Evolutionary conservation across 2,329 filamentous ascomycete species (phyloP).

Genomic region (Neonectria neomacrospora): DNA sequence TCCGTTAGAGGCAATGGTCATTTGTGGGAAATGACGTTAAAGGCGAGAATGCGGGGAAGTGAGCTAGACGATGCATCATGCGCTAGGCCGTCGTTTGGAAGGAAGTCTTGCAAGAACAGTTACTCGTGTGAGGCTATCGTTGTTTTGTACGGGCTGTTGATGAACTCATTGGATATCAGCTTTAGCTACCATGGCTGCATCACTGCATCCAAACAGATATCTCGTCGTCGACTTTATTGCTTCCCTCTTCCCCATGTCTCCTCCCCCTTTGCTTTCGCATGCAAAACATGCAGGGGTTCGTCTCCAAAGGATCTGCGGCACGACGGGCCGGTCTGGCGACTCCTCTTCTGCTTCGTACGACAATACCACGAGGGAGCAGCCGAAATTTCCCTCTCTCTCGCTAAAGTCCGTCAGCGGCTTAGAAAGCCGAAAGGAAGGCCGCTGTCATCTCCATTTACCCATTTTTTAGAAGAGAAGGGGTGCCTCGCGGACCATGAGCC

Average conservation of each 20-base stretch:
- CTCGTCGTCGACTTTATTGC: neutral
- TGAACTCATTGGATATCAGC: neutral
- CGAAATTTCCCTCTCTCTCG: constrained; percentile 17
- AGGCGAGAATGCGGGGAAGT: constrained; percentile 31
- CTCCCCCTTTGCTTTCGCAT: neutral
- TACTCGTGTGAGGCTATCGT: no score
- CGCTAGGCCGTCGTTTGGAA: neutral
- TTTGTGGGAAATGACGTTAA: constrained; percentile 39
- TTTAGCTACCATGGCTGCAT: neutral
- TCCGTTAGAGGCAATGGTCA: constrained; percentile 21
- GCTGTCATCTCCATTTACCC: neutral
- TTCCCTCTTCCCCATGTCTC: neutral
- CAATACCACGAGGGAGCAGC: constrained; percentile 5
- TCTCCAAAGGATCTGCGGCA: constrained; percentile 29
- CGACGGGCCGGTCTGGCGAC: constrained; percentile 28
- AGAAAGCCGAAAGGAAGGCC: neutral
- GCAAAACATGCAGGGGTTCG: constrained; percentile 17
- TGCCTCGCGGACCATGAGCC: neutral
- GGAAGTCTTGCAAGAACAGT: neutral
- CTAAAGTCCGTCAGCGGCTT: constrained; percentile 7
- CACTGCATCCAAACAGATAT: neutral
- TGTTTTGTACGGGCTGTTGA: neutral
- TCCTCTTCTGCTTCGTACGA: constrained; percentile 7
- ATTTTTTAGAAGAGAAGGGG: neutral
- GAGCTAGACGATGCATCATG: constrained; percentile 15